These are phyloP conservation scores for Niveomyces coronatus DNA, from an alignment of 2,329 filamentous ascomycete genomes.

Conservation along the genomic window DNA sequence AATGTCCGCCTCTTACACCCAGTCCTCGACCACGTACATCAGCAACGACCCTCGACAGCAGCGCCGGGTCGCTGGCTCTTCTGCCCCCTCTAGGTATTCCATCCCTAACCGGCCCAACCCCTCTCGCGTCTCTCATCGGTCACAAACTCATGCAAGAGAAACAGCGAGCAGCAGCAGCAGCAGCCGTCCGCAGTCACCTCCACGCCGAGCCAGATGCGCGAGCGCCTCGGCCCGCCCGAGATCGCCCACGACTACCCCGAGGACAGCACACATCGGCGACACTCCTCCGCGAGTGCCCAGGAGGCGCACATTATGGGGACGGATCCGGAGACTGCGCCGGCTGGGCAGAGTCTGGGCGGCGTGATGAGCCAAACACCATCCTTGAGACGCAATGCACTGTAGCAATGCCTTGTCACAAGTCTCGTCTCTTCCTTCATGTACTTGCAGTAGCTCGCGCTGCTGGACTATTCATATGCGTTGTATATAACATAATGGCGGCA, in stretches of 20 bases:
- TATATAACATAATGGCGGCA: too few species aligned
- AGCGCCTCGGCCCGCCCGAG: slow-evolving; percentile 7
- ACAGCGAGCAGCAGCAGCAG: neutral
- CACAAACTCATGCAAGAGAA: neutral
- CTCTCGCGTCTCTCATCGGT: too few species aligned
- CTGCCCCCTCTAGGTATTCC: too few species aligned
- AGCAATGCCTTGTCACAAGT: too few species aligned
- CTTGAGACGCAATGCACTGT: too few species aligned
- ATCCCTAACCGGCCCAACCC: too few species aligned
- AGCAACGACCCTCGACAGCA: neutral
- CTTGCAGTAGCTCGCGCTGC: too few species aligned
- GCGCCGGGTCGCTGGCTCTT: neutral
- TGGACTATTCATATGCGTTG: too few species aligned
- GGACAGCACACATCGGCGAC: slow-evolving; percentile 9
- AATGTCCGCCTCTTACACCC: slow-evolving; percentile 1
- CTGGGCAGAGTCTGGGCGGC: too few species aligned
- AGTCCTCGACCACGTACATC: neutral
- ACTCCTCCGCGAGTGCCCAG: slow-evolving; percentile 7
- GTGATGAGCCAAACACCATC: too few species aligned
- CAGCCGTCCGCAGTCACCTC: neutral
- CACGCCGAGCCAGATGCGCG: slow-evolving; percentile 4
- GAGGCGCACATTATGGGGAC: slow-evolving; percentile 7
- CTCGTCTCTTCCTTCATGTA: too few species aligned
- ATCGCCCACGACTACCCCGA: slow-evolving; percentile 9
- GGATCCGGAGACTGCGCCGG: too few species aligned